A percentile compares a stretch with the other conserved stretches of the same genome.
These are phyloP conservation scores for Paxillus involutus DNA, from an alignment of 768 basidiomycete genomes.

Conservation along the genomic window DNA sequence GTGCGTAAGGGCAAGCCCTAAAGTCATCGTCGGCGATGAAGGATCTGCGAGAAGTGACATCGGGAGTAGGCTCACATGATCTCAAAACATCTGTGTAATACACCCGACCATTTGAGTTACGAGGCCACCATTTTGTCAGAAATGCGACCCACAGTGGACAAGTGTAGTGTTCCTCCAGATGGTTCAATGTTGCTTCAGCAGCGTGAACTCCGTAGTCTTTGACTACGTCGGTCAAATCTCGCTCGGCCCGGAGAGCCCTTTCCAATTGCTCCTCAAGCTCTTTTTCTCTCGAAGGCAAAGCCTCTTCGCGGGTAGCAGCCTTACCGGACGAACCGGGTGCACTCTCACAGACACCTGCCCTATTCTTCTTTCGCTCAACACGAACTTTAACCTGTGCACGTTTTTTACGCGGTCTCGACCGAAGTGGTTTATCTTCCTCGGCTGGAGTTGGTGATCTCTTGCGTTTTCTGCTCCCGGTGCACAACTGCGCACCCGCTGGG, in stretches of 20 bases:
- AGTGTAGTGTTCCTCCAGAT: constrained; percentile 64
- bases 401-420: constrained; percentile 7
- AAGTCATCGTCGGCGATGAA: background rate
- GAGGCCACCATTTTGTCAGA: constrained; percentile 2
- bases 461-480: constrained; percentile 8
- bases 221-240: constrained; percentile 40
- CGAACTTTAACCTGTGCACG: constrained; percentile 9
- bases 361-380: too few species aligned
- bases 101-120: constrained; percentile 11
- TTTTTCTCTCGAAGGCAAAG: constrained; percentile 35
- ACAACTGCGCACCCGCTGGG: background rate
- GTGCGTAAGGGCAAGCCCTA: constrained; percentile 54
- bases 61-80: constrained; percentile 39
- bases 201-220: constrained; percentile 36
- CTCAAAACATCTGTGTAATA: constrained; percentile 55
- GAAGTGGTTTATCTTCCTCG: background rate
- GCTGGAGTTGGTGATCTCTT: background rate
- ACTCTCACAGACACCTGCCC: constrained; percentile 2
- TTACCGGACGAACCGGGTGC: background rate
- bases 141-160: constrained; percentile 54
- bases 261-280: constrained; percentile 44
- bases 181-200: constrained; percentile 40
- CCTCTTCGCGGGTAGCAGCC: constrained; percentile 32
- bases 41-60: background rate
- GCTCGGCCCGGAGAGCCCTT: constrained; percentile 40